phyloP scores from a whole-genome alignment of 2,329 filamentous ascomycete species.

The Conoideocrella luteorostrata region DNA sequence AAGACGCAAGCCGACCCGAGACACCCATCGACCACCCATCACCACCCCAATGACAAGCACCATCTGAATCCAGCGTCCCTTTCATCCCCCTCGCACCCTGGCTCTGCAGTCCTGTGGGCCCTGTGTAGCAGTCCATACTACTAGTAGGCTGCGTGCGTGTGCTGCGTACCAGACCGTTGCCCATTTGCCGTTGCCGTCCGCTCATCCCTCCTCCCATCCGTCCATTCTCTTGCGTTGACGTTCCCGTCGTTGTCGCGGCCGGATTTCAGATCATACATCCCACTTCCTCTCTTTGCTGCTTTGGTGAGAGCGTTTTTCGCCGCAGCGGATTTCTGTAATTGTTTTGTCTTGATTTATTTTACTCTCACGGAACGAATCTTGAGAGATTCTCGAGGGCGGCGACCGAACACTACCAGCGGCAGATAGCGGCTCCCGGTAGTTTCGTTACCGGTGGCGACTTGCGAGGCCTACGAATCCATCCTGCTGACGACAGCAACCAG shows the following conservation, averaged over 20 bases:
- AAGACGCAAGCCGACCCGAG: conserved; percentile 5
- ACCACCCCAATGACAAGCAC: no score
- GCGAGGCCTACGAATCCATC: conserved; percentile 8
- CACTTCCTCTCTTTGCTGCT: no score
- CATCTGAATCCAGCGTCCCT: not conserved
- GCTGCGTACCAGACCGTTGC: not conserved
- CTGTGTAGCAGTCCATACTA: not conserved
- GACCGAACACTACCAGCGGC: not conserved
- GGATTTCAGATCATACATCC: no score
- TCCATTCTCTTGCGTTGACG: no score
- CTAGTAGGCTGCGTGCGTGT: conserved; percentile 1
- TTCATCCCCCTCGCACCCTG: not conserved
- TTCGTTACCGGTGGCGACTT: conserved; percentile 9
- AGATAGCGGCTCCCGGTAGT: not conserved
- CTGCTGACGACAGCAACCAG: conserved; percentile 13
- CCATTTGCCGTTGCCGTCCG: no score
- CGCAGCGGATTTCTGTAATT: not conserved
- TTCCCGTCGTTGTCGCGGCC: no score
- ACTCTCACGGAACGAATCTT: no score
- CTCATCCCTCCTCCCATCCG: no score
- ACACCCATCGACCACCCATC: conserved; percentile 5
- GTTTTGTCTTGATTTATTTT: no score
- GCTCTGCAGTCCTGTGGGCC: not conserved
- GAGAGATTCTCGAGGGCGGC: no score
- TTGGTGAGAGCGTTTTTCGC: no score